Percentiles rank a stretch among this genome's conserved stretches.
Conservation (phyloP, 805 yeast species). For the Torulaspora delbrueckii region DNA sequence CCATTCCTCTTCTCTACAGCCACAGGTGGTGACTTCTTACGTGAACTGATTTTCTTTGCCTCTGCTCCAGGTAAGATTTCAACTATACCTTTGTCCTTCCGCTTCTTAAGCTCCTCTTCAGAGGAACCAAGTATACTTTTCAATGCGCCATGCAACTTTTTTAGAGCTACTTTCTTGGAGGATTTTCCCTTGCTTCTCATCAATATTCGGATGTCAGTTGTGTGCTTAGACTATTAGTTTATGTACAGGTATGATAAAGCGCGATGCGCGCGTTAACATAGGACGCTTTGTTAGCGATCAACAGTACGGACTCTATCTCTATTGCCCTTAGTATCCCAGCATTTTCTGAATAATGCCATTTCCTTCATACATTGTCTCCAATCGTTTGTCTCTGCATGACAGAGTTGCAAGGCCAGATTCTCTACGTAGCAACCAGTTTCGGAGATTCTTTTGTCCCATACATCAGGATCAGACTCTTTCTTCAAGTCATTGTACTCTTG, state of each 20-base stretch:
- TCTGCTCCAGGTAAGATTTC: conserved; percentile 6
- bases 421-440: conserved; percentile 74
- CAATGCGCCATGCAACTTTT: conserved; percentile 22
- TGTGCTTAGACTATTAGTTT: not conserved
- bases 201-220: not conserved
- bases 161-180: conserved; percentile 13
- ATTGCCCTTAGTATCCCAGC: conserved; percentile 59
- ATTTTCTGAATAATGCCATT: conserved; percentile 56
- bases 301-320: conserved; percentile 40
- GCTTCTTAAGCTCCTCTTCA: not conserved
- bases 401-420: conserved; percentile 62
- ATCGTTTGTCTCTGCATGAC: conserved; percentile 77
- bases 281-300: conserved; percentile 16
- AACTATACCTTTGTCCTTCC: conserved; percentile 1
- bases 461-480: conserved; percentile 63
- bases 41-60: not conserved
- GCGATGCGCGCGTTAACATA: conserved; percentile 3
- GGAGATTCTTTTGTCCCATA: conserved; percentile 69
- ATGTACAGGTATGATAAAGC: not conserved
- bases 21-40: not conserved
- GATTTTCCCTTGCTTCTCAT: conserved; percentile 15
- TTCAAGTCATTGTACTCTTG: conserved; percentile 31
- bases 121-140: conserved; percentile 19
- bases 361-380: conserved; percentile 72
- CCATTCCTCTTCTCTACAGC: conserved; percentile 11